A percentile compares a stretch with the other conserved stretches of the same genome.
Conservation (phyloP, 768 basidiomycete species). For the Astraeus odoratus region DNA sequence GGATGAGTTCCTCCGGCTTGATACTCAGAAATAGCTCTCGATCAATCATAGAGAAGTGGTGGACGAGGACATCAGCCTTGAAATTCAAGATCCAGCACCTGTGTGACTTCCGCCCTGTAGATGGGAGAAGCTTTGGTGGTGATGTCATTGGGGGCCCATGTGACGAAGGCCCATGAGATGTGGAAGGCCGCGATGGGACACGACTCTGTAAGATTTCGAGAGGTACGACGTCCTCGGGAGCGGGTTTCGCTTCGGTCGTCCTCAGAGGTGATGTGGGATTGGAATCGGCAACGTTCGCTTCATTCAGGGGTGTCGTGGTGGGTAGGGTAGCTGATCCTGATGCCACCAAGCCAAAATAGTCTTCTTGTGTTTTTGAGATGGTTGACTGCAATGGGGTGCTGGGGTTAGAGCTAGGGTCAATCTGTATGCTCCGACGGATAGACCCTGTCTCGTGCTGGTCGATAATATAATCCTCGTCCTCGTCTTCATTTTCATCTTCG, state of each 20-base stretch:
- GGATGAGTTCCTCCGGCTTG: slow-evolving; percentile 83
- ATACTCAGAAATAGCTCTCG: slow-evolving; percentile 79
- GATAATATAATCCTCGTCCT: slow-evolving; percentile 25
- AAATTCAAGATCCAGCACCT: slow-evolving; percentile 67
- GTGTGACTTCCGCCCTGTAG: slow-evolving; percentile 40
- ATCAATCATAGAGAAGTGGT: slow-evolving; percentile 84
- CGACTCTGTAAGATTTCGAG: slow-evolving; percentile 60
- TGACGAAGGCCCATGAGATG: slow-evolving; percentile 22
- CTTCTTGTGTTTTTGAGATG: slow-evolving; percentile 18
- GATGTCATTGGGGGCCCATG: slow-evolving; percentile 17
- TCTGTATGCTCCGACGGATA: slow-evolving; percentile 4
- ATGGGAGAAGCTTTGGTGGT: slow-evolving; percentile 30
- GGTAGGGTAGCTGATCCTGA: slow-evolving; percentile 12
- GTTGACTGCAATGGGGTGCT: slow-evolving; percentile 15
- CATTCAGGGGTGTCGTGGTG: slow-evolving; percentile 13
- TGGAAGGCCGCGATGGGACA: slow-evolving; percentile 34
- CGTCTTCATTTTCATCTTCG: slow-evolving; percentile 36
- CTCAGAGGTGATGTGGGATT: slow-evolving; percentile 24
- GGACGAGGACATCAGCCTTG: slow-evolving; percentile 56
- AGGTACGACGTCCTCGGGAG: slow-evolving; percentile 56
- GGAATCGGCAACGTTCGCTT: not conserved
- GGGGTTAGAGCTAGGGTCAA: slow-evolving; percentile 8
- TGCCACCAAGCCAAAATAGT: slow-evolving; percentile 16
- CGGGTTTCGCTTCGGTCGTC: slow-evolving; percentile 40
- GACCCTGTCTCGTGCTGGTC: slow-evolving; percentile 29